Percentiles rank a stretch among this genome's conserved stretches.
phyloP scores from a whole-genome alignment of 768 basidiomycete species.

The Rhizopogon roseolus region DNA sequence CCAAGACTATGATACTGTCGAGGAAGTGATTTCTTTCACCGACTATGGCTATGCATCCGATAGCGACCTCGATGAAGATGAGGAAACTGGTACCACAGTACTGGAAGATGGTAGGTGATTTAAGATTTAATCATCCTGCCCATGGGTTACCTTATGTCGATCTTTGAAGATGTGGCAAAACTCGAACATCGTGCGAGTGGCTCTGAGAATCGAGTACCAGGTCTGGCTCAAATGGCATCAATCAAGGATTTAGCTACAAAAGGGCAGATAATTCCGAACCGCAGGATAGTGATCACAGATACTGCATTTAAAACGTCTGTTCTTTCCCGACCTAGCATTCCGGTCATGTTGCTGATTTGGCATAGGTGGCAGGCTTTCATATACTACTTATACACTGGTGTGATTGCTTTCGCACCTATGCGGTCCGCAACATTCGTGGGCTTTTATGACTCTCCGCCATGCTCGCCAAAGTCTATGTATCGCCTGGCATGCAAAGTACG shows the following conservation, averaged over 20 bases:
- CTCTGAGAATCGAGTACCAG: not conserved
- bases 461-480: constrained; percentile 36
- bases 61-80: constrained; percentile 22
- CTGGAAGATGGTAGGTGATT: not conserved
- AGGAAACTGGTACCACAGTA: not conserved
- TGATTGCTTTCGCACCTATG: constrained; percentile 24
- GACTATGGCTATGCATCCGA: constrained; percentile 19
- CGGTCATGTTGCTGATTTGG: not conserved
- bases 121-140: too few species aligned
- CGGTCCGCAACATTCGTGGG: constrained; percentile 4
- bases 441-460: constrained; percentile 3
- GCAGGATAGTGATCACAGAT: constrained; percentile 5
- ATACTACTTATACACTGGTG: constrained; percentile 30
- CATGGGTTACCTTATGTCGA: not conserved
- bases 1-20: not conserved
- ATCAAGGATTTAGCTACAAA: not conserved
- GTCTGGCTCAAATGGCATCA: not conserved
- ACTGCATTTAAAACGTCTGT: constrained; percentile 8
- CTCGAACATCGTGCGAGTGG: not conserved
- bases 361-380: constrained; percentile 29
- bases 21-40: not conserved
- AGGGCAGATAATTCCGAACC: not conserved
- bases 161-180: not conserved
- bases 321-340: not conserved
- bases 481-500: constrained; percentile 29